Conservation (phyloP, 495 filamentous ascomycete species). For the Rusavskia elegans region DNA sequence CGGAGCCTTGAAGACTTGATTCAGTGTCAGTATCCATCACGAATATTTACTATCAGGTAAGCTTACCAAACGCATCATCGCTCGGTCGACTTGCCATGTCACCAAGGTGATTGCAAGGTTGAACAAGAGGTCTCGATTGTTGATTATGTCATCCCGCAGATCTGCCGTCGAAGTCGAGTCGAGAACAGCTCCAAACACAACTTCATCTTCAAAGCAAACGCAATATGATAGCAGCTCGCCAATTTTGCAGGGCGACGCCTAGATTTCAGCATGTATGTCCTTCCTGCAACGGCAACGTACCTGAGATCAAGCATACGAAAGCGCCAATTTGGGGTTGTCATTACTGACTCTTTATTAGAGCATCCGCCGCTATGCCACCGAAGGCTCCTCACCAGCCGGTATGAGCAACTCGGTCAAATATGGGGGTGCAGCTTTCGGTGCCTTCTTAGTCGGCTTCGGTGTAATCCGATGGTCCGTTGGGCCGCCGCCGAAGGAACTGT, state of each 20-base stretch:
- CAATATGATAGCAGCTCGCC: not conserved
- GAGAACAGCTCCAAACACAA: no score
- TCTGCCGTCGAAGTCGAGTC: no score
- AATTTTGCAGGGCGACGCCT: not conserved
- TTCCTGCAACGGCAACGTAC: no score
- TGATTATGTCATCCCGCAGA: no score
- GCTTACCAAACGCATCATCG: no score
- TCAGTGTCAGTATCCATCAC: not conserved
- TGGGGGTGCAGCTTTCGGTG: conserved; percentile 15
- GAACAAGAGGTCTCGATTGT: no score
- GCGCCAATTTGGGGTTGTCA: no score
- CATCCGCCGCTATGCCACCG: conserved; percentile 36
- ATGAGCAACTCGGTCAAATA: not conserved
- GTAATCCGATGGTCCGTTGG: conserved; percentile 16
- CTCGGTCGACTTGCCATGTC: no score
- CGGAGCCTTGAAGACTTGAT: conserved; percentile 12
- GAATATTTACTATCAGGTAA: not conserved
- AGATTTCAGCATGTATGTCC: conserved; percentile 26
- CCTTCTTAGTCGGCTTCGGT: conserved; percentile 22
- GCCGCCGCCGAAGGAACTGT: conserved; percentile 23
- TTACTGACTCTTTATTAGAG: conserved; percentile 14
- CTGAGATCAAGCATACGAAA: no score
- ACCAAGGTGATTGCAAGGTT: no score
- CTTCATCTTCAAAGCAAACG: not conserved
- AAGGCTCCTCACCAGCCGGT: conserved; percentile 19